Conservation (phyloP, 352 stramenopile species). For the Bremia lactucae region DNA sequence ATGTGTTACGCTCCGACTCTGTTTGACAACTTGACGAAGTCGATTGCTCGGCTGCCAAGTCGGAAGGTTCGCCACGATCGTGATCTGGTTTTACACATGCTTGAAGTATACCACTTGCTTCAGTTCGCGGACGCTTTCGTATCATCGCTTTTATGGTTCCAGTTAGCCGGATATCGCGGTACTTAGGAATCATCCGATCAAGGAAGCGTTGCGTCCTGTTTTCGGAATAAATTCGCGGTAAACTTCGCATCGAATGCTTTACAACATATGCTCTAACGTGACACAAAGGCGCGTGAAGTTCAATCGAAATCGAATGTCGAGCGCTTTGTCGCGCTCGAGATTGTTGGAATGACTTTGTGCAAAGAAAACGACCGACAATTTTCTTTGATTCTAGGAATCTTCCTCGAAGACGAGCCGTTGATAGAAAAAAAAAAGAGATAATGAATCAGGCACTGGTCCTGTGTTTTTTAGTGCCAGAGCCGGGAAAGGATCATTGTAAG, state of each 20-base stretch:
- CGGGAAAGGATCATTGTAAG: too few relatives aligned
- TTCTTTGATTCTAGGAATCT: too few relatives aligned
- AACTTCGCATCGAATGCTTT: conserved; percentile 17
- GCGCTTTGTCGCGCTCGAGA: neutral
- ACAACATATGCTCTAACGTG: conserved; percentile 17
- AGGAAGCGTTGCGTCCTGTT: conserved; percentile 22
- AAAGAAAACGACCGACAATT: too few relatives aligned
- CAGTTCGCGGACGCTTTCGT: conserved; percentile 11
- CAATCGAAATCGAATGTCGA: neutral
- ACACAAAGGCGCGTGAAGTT: too few relatives aligned
- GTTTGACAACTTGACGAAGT: conserved; percentile 18
- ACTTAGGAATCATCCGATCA: conserved; percentile 27
- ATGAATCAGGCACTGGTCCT: too few relatives aligned
- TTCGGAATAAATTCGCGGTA: conserved; percentile 21
- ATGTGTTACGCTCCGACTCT: conserved; percentile 13
- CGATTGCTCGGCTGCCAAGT: conserved; percentile 7
- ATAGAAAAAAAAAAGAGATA: too few relatives aligned
- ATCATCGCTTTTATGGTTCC: conserved; percentile 5
- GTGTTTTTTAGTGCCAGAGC: too few relatives aligned
- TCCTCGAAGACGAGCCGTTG: too few relatives aligned
- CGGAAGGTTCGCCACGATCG: conserved; percentile 7
- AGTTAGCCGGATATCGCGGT: conserved; percentile 20
- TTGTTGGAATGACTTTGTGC: too few relatives aligned
- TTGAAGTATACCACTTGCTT: conserved; percentile 9
- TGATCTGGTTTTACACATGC: conserved; percentile 6